These are phyloP conservation scores for Euphrasia arctica DNA, from an alignment of 305 asterid genomes.

Conservation along the genomic window DNA sequence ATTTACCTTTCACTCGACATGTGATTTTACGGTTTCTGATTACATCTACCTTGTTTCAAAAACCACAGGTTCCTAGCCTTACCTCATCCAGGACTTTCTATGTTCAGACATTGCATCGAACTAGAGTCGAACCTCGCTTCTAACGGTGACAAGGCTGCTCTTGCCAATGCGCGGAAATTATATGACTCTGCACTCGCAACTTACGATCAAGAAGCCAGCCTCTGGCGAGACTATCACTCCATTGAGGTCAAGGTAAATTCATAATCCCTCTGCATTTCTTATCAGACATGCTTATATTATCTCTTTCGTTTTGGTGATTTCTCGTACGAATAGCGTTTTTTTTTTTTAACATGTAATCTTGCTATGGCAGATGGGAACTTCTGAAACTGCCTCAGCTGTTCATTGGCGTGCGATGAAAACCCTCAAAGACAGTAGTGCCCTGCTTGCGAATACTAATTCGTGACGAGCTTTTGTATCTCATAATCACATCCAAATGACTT, in stretches of 20 bases:
- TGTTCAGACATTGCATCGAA: slow-evolving; percentile 62
- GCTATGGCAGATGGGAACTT: slow-evolving; percentile 67
- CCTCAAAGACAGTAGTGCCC: slow-evolving; percentile 35
- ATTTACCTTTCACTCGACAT: not conserved
- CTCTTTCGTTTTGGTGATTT: slow-evolving; percentile 1
- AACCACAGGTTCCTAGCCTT: slow-evolving; percentile 63
- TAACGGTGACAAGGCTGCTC: slow-evolving; percentile 53
- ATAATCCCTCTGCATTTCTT: not conserved
- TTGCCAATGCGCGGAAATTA: slow-evolving; percentile 60
- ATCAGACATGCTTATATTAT: not conserved
- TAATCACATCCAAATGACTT: slow-evolving; percentile 7
- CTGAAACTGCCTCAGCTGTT: slow-evolving; percentile 87
- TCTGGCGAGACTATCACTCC: slow-evolving; percentile 78
- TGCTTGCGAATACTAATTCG: slow-evolving; percentile 27
- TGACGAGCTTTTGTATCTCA: slow-evolving; percentile 22
- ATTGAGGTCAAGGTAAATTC: slow-evolving; percentile 74
- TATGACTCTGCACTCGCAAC: slow-evolving; percentile 79
- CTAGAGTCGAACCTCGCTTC: slow-evolving; percentile 70
- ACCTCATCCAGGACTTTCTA: slow-evolving; percentile 81
- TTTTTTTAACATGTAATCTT: slow-evolving; percentile 3
- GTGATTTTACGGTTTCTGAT: slow-evolving; percentile 21
- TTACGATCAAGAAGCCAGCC: slow-evolving; percentile 59
- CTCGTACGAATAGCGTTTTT: not conserved
- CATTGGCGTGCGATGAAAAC: slow-evolving; percentile 88
- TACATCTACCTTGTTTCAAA: not conserved